These are phyloP conservation scores for Thinopyrum elongatum DNA, from an alignment of 176 grass and related monocot genomes.

Conservation along the genomic window DNA sequence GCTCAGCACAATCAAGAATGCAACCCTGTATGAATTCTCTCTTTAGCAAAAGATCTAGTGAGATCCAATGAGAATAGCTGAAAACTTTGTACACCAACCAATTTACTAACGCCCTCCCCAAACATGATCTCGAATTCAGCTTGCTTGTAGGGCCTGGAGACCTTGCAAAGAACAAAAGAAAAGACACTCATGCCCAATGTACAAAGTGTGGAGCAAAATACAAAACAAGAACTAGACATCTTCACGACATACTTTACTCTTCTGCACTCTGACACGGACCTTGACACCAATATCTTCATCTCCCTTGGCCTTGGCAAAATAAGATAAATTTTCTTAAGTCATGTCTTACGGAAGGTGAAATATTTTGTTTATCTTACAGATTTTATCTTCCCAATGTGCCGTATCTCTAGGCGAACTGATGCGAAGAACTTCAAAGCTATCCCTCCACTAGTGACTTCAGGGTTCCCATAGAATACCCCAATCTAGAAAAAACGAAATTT, in stretches of 20 bases:
- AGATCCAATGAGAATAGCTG: conserved; percentile 1
- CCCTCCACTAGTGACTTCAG: conserved; percentile 99
- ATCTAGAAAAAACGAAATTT: conserved; percentile 52
- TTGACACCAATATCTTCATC: conserved; percentile 97
- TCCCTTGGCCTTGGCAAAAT: conserved; percentile 66
- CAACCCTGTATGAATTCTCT: conserved; percentile 59
- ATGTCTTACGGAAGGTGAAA: neutral
- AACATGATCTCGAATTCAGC: conserved; percentile 99
- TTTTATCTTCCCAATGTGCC: conserved; percentile 90
- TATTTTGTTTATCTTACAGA: conserved; percentile 64
- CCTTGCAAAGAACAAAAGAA: conserved; percentile 43
- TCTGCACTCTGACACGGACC: conserved; percentile 98
- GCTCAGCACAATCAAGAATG: conserved; percentile 93
- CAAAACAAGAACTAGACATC: conserved; percentile 2
- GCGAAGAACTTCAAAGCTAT: conserved; percentile 99
- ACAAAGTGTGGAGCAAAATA: conserved; percentile 22
- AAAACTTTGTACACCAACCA: conserved; percentile 55
- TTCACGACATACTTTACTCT: conserved; percentile 86
- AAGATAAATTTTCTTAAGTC: conserved; percentile 26
- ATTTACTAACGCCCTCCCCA: conserved; percentile 91
- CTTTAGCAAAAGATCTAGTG: conserved; percentile 4
- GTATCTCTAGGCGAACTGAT: conserved; percentile 98
- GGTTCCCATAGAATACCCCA: conserved; percentile 98
- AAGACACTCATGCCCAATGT: neutral
- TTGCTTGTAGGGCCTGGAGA: conserved; percentile 97